Base-by-base conservation (phyloP, 805 yeast genomes). In the Kodamaea sagamina region DNA sequence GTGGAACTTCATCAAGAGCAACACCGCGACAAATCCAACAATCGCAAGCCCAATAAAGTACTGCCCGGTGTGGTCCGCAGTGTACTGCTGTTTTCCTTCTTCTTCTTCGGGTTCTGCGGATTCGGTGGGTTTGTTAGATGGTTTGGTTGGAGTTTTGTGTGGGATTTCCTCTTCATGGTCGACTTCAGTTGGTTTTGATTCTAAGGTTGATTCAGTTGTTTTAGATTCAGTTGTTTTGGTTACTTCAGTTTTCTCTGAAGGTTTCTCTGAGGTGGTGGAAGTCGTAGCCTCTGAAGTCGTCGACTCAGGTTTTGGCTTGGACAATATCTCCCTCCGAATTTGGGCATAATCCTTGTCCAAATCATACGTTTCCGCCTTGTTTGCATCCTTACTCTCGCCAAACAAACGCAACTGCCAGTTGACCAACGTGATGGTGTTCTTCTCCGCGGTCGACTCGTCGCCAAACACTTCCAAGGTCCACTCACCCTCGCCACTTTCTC, bases 361-460 rank as follows among this genome's bases (percentile, higher is more conserved):
- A 31, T 79, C 78, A 56, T 67, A 84, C 36, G 73, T 65, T 54
- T 74, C 77, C 1, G 86, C 88, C 61, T 79, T 77, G 10, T 76
- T 55, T 1, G 82, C 74, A 62, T 87, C 90, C 32, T 71, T 72
- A 13, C 82, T 68, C 61, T 84, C 92, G 18, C 99, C 99, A 73
- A 86, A 93, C 10, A 90, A 67, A 34, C 81, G 78, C 57, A 93
- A 61, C 58, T 81, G 84, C 95, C 96, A 93, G 54, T 76, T 70
- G 34, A 75, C 65, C 32, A 93, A 72, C 1, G 47, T 43, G 31
- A 71, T 58, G 11, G 47, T 47, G 47, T 55, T 65, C 2, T 74
- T 61, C 2, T 59, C 57, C 1, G 55, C 62, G 39, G 77, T 75
- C 10, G 46, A 36, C n/a, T 61, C 56, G 25, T 51, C 52, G 5